A percentile compares a stretch with the other conserved stretches of the same genome.
phyloP scores from a whole-genome alignment of 148 eudicot species.

The Silene latifolia region DNA sequence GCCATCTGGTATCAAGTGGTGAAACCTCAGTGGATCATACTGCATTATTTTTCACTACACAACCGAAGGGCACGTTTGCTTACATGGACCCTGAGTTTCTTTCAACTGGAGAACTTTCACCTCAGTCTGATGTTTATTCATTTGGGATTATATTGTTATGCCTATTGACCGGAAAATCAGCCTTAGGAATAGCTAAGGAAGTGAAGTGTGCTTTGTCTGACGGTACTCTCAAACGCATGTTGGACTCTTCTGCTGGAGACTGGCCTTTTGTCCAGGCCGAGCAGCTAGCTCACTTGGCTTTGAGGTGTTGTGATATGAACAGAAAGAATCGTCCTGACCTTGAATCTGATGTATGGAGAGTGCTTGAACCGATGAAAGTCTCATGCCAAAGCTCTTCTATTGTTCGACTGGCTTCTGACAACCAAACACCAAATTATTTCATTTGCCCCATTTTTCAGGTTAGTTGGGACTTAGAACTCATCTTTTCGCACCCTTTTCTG shows the following conservation, averaged over 20 bases:
- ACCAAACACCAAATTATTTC: conserved; percentile 53
- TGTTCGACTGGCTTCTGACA: conserved; percentile 28
- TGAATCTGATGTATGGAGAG: conserved; percentile 62
- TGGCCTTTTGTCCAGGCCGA: conserved; percentile 89
- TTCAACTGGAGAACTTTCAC: conserved; percentile 56
- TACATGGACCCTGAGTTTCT: conserved; percentile 71
- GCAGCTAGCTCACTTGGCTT: conserved; percentile 60
- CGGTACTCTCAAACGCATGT: conserved; percentile 42
- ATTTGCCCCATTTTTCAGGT: conserved; percentile 94
- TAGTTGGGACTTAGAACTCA: not conserved
- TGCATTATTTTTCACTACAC: conserved; percentile 32
- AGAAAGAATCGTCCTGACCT: conserved; percentile 60
- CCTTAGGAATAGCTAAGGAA: conserved; percentile 51
- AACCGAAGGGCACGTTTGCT: conserved; percentile 61
- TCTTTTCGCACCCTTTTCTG: not conserved
- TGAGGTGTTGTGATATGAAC: conserved; percentile 61
- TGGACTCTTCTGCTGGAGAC: conserved; percentile 85
- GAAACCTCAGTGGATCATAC: conserved; percentile 35
- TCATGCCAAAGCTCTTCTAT: conserved; percentile 44
- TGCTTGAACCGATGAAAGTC: conserved; percentile 57
- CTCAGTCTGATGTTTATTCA: conserved; percentile 74
- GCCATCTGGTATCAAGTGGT: conserved; percentile 34
- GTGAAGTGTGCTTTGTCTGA: conserved; percentile 57
- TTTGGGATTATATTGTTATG: conserved; percentile 65
- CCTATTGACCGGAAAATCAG: conserved; percentile 63